A percentile compares a stretch with the other conserved stretches of the same genome.
These are phyloP conservation scores for Tremella mesenterica DNA, from an alignment of 768 basidiomycete genomes.

Conservation along the genomic window DNA sequence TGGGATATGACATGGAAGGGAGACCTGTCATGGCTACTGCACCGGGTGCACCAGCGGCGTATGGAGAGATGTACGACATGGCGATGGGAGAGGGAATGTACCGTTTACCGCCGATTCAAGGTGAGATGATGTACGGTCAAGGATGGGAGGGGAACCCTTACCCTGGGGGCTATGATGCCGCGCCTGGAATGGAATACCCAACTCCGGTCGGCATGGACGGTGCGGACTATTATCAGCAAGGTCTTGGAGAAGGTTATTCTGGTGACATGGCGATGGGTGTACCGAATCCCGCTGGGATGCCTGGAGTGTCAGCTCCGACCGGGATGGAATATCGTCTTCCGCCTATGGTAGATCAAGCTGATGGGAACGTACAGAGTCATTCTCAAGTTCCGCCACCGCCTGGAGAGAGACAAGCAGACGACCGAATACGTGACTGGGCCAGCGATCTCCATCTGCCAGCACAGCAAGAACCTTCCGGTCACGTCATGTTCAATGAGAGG, in stretches of 20 bases:
- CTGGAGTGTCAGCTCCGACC: background rate
- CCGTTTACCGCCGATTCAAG: conserved; percentile 23
- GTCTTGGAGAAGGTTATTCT: background rate
- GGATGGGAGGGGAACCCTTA: background rate
- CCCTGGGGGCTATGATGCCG: background rate
- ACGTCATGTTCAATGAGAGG: conserved; percentile 36
- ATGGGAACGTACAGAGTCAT: no score
- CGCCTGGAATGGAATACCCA: background rate
- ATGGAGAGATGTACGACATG: conserved; percentile 7
- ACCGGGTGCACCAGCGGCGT: background rate
- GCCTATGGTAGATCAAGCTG: conserved; percentile 6
- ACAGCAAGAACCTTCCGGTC: conserved; percentile 31
- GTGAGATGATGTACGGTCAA: background rate
- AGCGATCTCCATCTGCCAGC: conserved; percentile 6
- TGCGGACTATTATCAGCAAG: conserved; percentile 1
- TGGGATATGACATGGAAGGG: conserved; percentile 25
- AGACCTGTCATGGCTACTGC: conserved; percentile 11
- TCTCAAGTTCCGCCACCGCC: background rate
- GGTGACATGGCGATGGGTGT: background rate
- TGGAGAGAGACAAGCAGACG: conserved; percentile 2
- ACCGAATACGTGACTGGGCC: conserved; percentile 13
- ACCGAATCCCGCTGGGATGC: background rate
- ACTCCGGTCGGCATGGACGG: no score
- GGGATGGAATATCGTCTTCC: conserved; percentile 13
- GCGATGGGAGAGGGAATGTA: conserved; percentile 20